Base-by-base conservation (phyloP, 345 rosid genomes). In the Luvunga scandens region DNA sequence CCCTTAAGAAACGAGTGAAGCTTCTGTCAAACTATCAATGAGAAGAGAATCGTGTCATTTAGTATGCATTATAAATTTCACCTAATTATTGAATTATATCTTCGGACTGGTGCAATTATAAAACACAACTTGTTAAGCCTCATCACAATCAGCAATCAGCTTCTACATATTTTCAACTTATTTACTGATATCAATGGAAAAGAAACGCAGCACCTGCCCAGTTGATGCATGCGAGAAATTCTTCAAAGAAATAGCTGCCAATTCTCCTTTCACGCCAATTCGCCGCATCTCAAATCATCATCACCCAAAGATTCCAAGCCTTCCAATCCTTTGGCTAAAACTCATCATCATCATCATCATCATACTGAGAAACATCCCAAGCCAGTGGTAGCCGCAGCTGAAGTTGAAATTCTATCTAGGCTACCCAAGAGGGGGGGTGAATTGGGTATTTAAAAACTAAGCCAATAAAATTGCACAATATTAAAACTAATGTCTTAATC, bases 141-240 rank as follows among this genome's bases (percentile, higher is more conserved):
- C 63, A 21, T 22, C 50, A 13, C 50, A 45, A 45, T 45, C 50
- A 45, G 50, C 50, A 45, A 12, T 45, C 22, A 53, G 57, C 57
- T 53, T 18, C 57, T 18, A 19, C 19, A 12, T 28, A 10, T 45
- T 34, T 9, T 50, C 65, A 5, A 4, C 27, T 48, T 63, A 13
- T 50, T 38, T 9, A 5, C 56, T 45, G 10, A 1, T 21, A 60
- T 42, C 71, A 33, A 81, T 86, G 89, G 89, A 80, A 69, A 79
- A 73, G 75, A 80, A 76, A 38, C 34, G 79, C 45, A 79, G 38
- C 7, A 62, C 71, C 33, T 69, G 79, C 79, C 80, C 88, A 4
- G 25, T 39, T 27, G 66, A 22, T 50, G 75, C 77, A 7, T 86
- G 84, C 64, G 73, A 73, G 71, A 86, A 83, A 63, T 69, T 88